Base-by-base conservation (phyloP, 2,329 filamentous ascomycete species). In the Neofusicoccum umdonicola region DNA sequence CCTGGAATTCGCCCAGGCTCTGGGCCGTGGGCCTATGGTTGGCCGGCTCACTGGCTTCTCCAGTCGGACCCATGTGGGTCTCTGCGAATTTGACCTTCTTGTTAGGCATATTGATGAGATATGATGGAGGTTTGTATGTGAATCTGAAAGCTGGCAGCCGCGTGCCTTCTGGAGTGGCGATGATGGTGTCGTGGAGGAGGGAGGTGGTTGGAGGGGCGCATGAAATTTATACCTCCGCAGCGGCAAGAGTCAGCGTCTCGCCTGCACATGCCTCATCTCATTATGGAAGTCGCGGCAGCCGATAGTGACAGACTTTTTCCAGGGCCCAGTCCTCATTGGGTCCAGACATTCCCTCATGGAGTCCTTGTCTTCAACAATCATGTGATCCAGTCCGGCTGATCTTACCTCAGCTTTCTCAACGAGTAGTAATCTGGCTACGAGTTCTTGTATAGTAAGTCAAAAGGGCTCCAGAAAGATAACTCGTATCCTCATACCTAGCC, bases 1-100 rank as follows among this genome's bases (percentile, higher is more conserved):
- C 50, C 13, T 63, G 61, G 19, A 63, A 63, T 9, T 63, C 48
- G n/a, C 9, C n/a, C 11, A 63, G n/a, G 41, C 15, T 63, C n/a
- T 31, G 22, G 41, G 61, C 48, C 19, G 19, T 27, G n/a, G 39
- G 48, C 34, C 56, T 45, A 12, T 45, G 39, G 0, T 45, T 35
- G 2, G 39, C 37, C 41, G 27, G 56, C 27, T 45, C 31, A n/a
- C 8, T 47, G 22, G 27, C 4, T 11, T 54, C 27, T 4, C 51
- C 48, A 17, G n/a, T 19, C 13, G 48, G 50, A 4, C 48, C 50
- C 41, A 47, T 31, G 50, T 54, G 48, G 7, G 31, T 35, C n/a
- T 47, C 27, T 8, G 61, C 50, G 19, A 63, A 63, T 35, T 22
- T 50, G 41, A 63, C 61, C 61, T 48, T 63, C 47, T 31, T 47